Evolutionary conservation across 805 yeast species (phyloP), one percentile per base, ranked within the genome.

Genomic region (Saturnispora saitoi): DNA sequence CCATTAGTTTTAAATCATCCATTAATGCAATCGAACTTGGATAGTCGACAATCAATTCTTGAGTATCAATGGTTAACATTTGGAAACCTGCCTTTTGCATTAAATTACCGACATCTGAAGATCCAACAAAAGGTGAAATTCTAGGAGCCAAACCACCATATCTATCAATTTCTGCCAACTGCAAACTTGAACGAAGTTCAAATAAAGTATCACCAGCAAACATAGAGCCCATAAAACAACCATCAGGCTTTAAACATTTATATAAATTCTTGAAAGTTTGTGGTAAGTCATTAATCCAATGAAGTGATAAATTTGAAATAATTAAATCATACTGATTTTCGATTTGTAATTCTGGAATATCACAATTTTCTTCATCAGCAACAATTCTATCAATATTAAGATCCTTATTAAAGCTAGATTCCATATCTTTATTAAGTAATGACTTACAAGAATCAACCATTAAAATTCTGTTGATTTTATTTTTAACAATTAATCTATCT

Each of bases 251-350:
- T 32, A 87, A 68, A 24, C 84, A 71, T 4, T 66, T 59, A 59
- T 80, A 77, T 55, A 86, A 72, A 51, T 76, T 72, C 15, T 65
- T 62, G 45, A 86, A 71, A 2, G 78, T 76, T 1, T 72, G 69
- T 0, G 95, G 95, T n/a, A 87, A 71, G 56, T 87, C 90, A 58
- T 87, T 87, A 50, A 85, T 79, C 95, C 95, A 87, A 63, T 87
- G 95, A 60, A 87, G 60, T 20, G 86, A 75, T 54, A 86, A 63
- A 60, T 84, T 86, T 2, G 89, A 81, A 3, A 87, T 62, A 2
- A 86, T 84, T 3, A 88, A 84, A 61, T 86, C 90, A 58, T 74
- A 83, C 46, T 56, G 53, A 46, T 64, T 58, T 17, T 70, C 64
- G 46, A 70, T 65, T 8, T 46, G 58, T 28, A 80, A 63, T 12